A percentile compares a stretch with the other conserved stretches of the same genome.
These are phyloP conservation scores for Periconia digitata DNA, from an alignment of 2,329 filamentous ascomycete species.

Conservation along the genomic window DNA sequence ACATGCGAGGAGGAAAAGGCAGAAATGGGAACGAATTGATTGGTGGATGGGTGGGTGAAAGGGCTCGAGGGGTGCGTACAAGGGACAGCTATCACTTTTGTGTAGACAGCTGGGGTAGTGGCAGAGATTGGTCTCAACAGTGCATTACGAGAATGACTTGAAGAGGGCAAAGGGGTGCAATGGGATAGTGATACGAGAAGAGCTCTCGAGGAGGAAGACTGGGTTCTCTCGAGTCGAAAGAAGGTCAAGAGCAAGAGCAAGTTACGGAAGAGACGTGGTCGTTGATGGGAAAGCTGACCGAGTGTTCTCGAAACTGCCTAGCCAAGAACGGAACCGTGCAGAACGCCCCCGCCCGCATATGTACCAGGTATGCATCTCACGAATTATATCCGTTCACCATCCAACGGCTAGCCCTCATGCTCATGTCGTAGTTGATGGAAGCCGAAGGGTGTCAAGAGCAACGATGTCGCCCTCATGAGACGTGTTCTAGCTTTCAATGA, in stretches of 20 bases:
- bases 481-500: not conserved
- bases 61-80: slow-evolving; percentile 6
- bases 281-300: slow-evolving; percentile 2
- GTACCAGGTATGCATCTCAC: too few relatives aligned
- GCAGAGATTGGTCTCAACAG: slow-evolving; percentile 1
- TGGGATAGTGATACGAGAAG: slow-evolving; percentile 5
- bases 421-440: too few relatives aligned
- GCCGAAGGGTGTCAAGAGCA: too few relatives aligned
- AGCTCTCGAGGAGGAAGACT: not conserved
- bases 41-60: not conserved
- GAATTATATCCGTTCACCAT: too few relatives aligned
- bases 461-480: not conserved
- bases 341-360: not conserved
- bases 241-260: not conserved
- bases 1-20: not conserved
- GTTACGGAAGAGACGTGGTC: not conserved
- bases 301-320: not conserved
- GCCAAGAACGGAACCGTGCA: slow-evolving; percentile 2
- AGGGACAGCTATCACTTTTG: not conserved
- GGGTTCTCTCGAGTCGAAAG: not conserved
- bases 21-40: not conserved
- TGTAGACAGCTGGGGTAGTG: not conserved
- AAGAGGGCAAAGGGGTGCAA: not conserved
- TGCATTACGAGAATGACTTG: slow-evolving; percentile 4
- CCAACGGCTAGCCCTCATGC: too few relatives aligned